Evolutionary conservation across 139 green algal genomes (phyloP), one percentile per base, ranked within the genome.

Genomic region (Chlamydomonas sp.): DNA sequence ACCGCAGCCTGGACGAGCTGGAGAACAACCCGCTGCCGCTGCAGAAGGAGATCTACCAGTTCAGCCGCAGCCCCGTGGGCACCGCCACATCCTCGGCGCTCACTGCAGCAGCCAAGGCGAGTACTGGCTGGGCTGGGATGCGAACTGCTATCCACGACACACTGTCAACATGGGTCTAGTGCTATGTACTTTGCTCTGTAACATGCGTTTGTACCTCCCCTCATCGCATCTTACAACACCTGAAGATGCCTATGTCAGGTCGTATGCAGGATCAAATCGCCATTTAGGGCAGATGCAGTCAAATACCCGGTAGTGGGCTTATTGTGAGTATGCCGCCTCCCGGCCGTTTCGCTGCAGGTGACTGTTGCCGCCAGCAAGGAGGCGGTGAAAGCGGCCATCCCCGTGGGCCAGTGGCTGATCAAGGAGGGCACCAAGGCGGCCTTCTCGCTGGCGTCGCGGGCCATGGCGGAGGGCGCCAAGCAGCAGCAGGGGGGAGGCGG

Each of bases 1-100:
- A 85, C 87, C 88, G 78, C 60, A 83, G 77, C 83, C 63, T 90
- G 16, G 86, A 90, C 77, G 86, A 90, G 86, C 69, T 90, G 63
- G 86, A 90, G 71, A 60, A 73, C 18, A 83, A 86, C 63, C 86
- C 86, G 9, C 75, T 85, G 16, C 78, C 79, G 31, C 63, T 90
- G 61, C 86, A 90, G 57, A 49, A 64, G 79, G 79, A 85, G 17
- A 82, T 90, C 63, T 90, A 90, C 63, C 68, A 81, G 61, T 31
- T 86, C 63, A 84, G 72, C 63, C 77, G 77, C 62, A 86, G 83
- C 73, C 72, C 80, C 0, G 80, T 85, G 57, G 82, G 82, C 20
- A 80, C 16, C 1, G 73, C 83, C 62, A 87, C 83, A 31, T 67
- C 61, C 60, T 79, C 62, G 12, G 83, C 83, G 18, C 18, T 87